phyloP scores from a whole-genome alignment of 768 basidiomycete species.

The Phlegmacium glaucopus region DNA sequence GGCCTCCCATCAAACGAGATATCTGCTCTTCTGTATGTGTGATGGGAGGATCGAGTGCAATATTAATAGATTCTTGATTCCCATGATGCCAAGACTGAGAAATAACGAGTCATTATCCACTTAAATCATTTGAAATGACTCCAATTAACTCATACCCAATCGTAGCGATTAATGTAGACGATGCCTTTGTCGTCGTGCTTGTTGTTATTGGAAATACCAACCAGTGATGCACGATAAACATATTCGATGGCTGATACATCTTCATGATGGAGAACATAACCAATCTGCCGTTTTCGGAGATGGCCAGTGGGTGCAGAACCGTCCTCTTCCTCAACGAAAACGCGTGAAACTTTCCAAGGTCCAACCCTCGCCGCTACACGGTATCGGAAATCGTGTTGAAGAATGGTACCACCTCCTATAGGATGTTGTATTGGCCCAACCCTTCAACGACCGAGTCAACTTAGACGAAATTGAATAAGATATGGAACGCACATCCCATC shows the following conservation, averaged over 20 bases:
- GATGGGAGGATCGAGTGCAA: neutral
- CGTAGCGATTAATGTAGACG: slow-evolving; percentile 3
- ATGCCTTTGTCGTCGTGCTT: neutral
- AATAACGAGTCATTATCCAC: neutral
- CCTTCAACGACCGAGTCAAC: neutral
- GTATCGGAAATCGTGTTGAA: neutral
- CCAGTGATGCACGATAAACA: neutral
- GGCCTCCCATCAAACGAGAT: neutral
- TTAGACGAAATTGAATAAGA: neutral
- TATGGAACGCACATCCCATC: neutral
- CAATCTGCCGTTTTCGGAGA: neutral
- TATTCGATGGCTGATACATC: neutral
- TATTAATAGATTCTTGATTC: neutral
- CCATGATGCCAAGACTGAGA: neutral
- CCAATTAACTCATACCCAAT: neutral
- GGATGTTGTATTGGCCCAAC: neutral
- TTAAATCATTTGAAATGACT: neutral
- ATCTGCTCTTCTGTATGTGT: neutral
- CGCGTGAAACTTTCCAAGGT: neutral
- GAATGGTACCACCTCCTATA: neutral
- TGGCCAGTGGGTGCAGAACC: neutral
- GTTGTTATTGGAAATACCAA: neutral
- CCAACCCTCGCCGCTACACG: neutral
- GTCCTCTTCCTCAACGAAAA: neutral
- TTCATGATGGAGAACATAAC: slow-evolving; percentile 1